A percentile compares a stretch with the other conserved stretches of the same genome.
These are phyloP conservation scores for Breynia disticha DNA, from an alignment of 441 rosid genomes.

Conservation along the genomic window DNA sequence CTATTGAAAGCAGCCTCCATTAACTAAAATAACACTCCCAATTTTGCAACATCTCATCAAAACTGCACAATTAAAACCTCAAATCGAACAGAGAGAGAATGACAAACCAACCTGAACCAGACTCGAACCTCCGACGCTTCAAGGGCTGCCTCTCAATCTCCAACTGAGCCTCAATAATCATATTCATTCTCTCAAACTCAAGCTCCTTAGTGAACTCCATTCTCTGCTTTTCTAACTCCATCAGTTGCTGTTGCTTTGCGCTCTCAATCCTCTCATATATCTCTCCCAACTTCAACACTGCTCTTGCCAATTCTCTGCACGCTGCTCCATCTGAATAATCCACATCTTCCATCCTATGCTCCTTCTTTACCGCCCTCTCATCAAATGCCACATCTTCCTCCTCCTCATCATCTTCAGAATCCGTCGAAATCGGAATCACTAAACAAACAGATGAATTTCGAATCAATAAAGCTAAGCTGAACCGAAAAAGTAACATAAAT, in stretches of 20 bases:
- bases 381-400: constrained; percentile 29
- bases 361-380: constrained; percentile 35
- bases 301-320: constrained; percentile 58
- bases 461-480: too few species aligned
- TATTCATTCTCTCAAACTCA: constrained; percentile 65
- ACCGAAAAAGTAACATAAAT: too few species aligned
- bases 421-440: constrained; percentile 25
- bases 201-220: constrained; percentile 64
- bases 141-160: constrained; percentile 38
- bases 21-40: background rate
- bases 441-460: too few species aligned
- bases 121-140: constrained; percentile 12
- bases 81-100: background rate
- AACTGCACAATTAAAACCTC: background rate
- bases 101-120: constrained; percentile 18
- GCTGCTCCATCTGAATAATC: constrained; percentile 41
- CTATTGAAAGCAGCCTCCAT: background rate
- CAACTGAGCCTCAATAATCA: constrained; percentile 57
- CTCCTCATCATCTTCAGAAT: constrained; percentile 25
- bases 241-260: constrained; percentile 52
- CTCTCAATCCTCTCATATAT: constrained; percentile 64
- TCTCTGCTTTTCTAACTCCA: constrained; percentile 75
- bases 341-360: constrained; percentile 37
- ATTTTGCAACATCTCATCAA: background rate
- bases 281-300: constrained; percentile 58